Evolutionary conservation across 805 yeast species (phyloP).

Genomic region (Candida loeiensis): DNA sequence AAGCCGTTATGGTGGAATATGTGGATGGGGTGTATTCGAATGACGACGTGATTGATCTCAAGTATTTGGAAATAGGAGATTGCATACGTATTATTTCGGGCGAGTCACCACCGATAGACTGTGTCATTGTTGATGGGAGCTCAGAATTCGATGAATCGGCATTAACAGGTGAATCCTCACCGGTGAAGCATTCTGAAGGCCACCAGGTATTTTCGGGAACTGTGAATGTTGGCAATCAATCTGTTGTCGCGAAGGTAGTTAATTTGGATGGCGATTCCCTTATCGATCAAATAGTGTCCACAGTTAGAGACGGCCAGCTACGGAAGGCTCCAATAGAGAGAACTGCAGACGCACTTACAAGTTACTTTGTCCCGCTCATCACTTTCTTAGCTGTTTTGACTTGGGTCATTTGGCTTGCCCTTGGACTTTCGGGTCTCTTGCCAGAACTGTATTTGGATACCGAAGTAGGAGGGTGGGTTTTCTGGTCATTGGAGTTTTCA

Average conservation of each 20-base stretch:
- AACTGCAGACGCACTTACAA: slow-evolving; percentile 64
- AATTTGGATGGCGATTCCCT: slow-evolving; percentile 63
- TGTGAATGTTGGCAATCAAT: slow-evolving; percentile 53
- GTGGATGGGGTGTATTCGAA: slow-evolving; percentile 17
- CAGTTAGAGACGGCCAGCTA: slow-evolving; percentile 72
- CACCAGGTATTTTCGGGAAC: slow-evolving; percentile 75
- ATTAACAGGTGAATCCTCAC: slow-evolving; percentile 58
- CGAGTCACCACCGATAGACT: slow-evolving; percentile 59
- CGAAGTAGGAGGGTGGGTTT: slow-evolving; percentile 69
- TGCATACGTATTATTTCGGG: slow-evolving; percentile 48
- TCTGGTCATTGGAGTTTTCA: slow-evolving; percentile 76
- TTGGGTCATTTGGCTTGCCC: slow-evolving; percentile 65
- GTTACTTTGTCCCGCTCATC: slow-evolving; percentile 70
- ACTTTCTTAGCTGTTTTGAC: slow-evolving; percentile 56
- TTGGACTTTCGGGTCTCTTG: slow-evolving; percentile 52
- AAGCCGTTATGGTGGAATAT: slow-evolving; percentile 43
- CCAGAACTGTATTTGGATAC: slow-evolving; percentile 57
- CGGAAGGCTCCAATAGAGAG: slow-evolving; percentile 71
- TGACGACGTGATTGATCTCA: slow-evolving; percentile 36
- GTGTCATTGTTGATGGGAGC: slow-evolving; percentile 46
- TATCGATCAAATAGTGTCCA: slow-evolving; percentile 63
- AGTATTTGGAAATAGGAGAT: slow-evolving; percentile 51
- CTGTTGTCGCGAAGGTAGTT: slow-evolving; percentile 52
- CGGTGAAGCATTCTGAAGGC: slow-evolving; percentile 55
- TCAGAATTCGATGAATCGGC: slow-evolving; percentile 60